phyloP scores from a whole-genome alignment of 2,329 filamentous ascomycete genomes.

The Pestalotiopsis fici region DNA sequence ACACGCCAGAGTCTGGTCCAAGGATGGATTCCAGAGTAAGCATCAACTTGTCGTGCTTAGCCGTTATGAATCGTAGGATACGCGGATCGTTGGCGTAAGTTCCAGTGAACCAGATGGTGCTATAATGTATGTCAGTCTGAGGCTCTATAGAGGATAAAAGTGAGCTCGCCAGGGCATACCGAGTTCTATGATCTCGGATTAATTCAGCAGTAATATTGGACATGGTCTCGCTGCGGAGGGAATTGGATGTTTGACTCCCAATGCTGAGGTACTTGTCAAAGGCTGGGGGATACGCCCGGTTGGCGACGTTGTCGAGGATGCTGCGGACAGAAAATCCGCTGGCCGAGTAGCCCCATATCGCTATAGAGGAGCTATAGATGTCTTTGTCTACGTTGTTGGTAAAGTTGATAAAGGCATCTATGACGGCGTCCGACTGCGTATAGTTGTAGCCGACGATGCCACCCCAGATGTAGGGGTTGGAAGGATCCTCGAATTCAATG shows the following conservation, averaged over 20 bases:
- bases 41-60: slow-evolving; percentile 39
- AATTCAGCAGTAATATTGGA: slow-evolving; percentile 11
- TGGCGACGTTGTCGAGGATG: slow-evolving; percentile 6
- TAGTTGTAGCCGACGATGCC: slow-evolving; percentile 13
- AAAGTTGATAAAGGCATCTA: slow-evolving; percentile 17
- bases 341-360: background rate
- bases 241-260: slow-evolving; percentile 1
- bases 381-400: slow-evolving; percentile 8
- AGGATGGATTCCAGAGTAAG: slow-evolving; percentile 24
- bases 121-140: background rate
- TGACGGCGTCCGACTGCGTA: slow-evolving; percentile 9
- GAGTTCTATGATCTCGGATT: background rate
- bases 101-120: slow-evolving; percentile 13
- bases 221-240: slow-evolving; percentile 10
- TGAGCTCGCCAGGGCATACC: background rate
- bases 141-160: accelerated
- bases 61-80: slow-evolving; percentile 35
- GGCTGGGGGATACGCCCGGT: slow-evolving; percentile 8
- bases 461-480: slow-evolving; percentile 14
- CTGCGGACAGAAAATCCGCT: background rate
- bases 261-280: slow-evolving; percentile 14
- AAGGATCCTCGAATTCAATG: slow-evolving; percentile 10
- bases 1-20: slow-evolving; percentile 28
- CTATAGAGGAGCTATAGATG: background rate
- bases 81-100: slow-evolving; percentile 15